Percentiles rank a stretch among this genome's conserved stretches.
Evolutionary conservation across 2,329 filamentous ascomycete genomes (phyloP).

Genomic region (Penicillium palitans): DNA sequence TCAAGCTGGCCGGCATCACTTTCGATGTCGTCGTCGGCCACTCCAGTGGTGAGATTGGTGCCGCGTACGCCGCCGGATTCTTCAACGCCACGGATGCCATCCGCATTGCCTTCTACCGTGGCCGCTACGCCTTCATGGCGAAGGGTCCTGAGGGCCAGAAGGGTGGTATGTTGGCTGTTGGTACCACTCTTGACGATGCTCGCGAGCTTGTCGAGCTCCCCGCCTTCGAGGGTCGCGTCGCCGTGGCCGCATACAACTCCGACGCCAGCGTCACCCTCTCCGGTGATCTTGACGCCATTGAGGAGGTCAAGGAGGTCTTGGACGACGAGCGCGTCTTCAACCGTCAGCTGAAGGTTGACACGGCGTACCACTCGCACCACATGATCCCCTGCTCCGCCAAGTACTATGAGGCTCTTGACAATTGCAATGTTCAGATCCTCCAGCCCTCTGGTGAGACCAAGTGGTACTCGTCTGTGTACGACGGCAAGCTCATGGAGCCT

Average conservation of each 20-base stretch:
- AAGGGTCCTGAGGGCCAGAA: not conserved
- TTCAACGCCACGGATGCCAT: slow-evolving; percentile 18
- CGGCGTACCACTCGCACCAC: slow-evolving; percentile 23
- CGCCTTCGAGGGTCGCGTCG: not conserved
- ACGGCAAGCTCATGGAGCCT: not conserved
- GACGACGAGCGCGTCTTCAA: slow-evolving; percentile 1
- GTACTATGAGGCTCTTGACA: slow-evolving; percentile 5
- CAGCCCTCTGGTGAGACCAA: not conserved
- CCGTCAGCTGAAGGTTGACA: slow-evolving; percentile 14
- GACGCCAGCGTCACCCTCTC: not conserved
- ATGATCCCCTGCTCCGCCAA: slow-evolving; percentile 13
- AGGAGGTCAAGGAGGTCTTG: slow-evolving; percentile 5
- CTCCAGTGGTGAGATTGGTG: slow-evolving; percentile 34
- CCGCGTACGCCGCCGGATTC: slow-evolving; percentile 27
- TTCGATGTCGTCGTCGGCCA: slow-evolving; percentile 29
- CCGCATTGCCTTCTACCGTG: slow-evolving; percentile 16
- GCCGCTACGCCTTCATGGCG: not conserved
- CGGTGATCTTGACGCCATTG: not conserved
- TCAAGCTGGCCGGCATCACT: not conserved
- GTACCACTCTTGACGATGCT: slow-evolving; percentile 10
- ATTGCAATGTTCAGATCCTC: not conserved
- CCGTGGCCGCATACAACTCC: not conserved
- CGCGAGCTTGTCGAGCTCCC: slow-evolving; percentile 3
- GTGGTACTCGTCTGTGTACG: slow-evolving; percentile 12
- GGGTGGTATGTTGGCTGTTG: slow-evolving; percentile 17